These are phyloP conservation scores for Colletotrichum salicis DNA, from an alignment of 2,329 filamentous ascomycete species.

Conservation along the genomic window DNA sequence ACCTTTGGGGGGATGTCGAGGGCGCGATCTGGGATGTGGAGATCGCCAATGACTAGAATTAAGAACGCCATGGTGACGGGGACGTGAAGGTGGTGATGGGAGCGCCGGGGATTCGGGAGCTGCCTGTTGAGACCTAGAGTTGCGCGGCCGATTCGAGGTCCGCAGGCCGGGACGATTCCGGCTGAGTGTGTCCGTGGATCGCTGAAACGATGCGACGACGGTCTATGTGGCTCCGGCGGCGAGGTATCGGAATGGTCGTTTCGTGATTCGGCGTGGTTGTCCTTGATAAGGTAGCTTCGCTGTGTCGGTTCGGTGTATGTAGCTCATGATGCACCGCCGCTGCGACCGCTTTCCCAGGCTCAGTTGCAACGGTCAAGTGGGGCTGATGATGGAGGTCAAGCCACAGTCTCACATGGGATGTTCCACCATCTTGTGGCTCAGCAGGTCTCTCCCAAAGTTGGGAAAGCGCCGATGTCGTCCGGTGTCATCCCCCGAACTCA, in stretches of 20 bases:
- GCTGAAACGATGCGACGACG: background rate
- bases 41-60: constrained; percentile 90
- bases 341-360: constrained; percentile 18
- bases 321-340: constrained; percentile 1
- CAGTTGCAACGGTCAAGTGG: constrained; percentile 19
- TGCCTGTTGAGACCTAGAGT: background rate
- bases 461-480: constrained; percentile 32
- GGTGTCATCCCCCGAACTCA: constrained; percentile 18
- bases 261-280: background rate
- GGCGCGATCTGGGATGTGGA: constrained; percentile 92
- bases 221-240: background rate
- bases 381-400: background rate
- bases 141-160: constrained; percentile 19
- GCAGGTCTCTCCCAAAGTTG: background rate
- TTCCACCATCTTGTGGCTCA: constrained; percentile 16
- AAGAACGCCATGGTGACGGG: constrained; percentile 80
- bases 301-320: background rate
- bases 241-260: background rate
- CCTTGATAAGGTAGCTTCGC: constrained; percentile 8
- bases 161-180: background rate
- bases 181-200: background rate
- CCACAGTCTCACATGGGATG: constrained; percentile 4
- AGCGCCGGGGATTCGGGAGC: constrained; percentile 10
- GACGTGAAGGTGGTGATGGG: background rate
- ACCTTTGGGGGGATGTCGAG: constrained; percentile 93